Evolutionary conservation across 352 stramenopile genomes (phyloP).

Genomic region (Pythium aquatile): DNA sequence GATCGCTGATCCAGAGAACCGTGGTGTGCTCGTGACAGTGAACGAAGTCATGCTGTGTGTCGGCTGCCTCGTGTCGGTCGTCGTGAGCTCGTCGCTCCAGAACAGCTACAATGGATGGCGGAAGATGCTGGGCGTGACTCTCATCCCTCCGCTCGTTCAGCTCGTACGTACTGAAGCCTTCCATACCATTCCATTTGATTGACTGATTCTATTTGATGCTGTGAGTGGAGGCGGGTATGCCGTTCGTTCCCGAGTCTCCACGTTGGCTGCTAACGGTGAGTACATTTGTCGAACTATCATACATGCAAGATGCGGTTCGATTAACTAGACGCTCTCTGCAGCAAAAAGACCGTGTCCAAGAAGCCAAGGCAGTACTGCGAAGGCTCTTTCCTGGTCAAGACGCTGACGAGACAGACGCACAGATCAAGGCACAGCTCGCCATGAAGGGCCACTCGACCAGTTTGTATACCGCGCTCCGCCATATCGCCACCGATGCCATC

Average conservation of each 20-base stretch:
- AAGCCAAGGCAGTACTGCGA: conserved; percentile 38
- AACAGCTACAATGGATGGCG: conserved; percentile 50
- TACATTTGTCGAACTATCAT: background rate
- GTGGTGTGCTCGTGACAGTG: conserved; percentile 55
- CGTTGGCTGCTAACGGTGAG: conserved; percentile 61
- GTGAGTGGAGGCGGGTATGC: conserved; percentile 47
- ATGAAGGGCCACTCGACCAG: conserved; percentile 32
- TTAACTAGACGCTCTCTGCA: background rate
- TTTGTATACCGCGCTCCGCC: conserved; percentile 34
- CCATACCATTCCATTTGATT: background rate
- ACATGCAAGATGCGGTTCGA: too few relatives aligned
- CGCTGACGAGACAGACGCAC: conserved; percentile 13
- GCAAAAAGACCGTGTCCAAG: conserved; percentile 48
- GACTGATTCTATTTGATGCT: conserved; percentile 1
- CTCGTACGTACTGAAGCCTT: conserved; percentile 32
- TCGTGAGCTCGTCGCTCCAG: conserved; percentile 45
- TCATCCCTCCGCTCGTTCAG: conserved; percentile 62
- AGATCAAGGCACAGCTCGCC: conserved; percentile 29
- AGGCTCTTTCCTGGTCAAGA: conserved; percentile 26
- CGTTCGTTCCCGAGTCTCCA: conserved; percentile 65
- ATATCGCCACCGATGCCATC: conserved; percentile 36
- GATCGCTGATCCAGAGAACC: conserved; percentile 53
- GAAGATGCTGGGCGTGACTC: conserved; percentile 62
- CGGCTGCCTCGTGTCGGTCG: conserved; percentile 62
- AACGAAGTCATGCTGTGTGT: conserved; percentile 79